phyloP scores from a whole-genome alignment of 345 rosid genomes.

The Psidium friedrichsthalianum region DNA sequence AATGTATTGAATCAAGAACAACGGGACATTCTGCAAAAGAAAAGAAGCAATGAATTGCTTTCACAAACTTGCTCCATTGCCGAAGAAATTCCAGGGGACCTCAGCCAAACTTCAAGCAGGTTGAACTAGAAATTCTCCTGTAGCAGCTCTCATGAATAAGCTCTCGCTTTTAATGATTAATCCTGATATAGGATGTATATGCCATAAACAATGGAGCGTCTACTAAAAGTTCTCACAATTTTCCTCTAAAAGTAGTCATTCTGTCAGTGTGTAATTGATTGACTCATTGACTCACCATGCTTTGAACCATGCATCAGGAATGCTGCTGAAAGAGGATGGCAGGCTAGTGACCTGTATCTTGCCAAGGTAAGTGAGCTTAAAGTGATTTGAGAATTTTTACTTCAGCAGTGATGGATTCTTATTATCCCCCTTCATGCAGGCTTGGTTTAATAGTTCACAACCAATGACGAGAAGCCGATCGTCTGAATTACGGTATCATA shows the following conservation, averaged over 20 bases:
- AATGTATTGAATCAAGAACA: slow-evolving; percentile 30
- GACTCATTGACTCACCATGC: background rate
- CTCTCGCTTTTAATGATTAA: background rate
- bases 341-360: slow-evolving; percentile 36
- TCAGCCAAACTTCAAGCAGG: slow-evolving; percentile 34
- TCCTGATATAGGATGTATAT: background rate
- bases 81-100: slow-evolving; percentile 21
- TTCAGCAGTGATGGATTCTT: slow-evolving; percentile 1
- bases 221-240: background rate
- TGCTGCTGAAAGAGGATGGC: slow-evolving; percentile 31
- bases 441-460: slow-evolving; percentile 69
- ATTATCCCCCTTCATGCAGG: slow-evolving; percentile 20
- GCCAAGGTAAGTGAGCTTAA: slow-evolving; percentile 39
- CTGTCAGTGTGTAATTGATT: background rate
- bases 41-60: slow-evolving; percentile 28
- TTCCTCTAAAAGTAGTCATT: background rate
- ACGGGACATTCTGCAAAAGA: slow-evolving; percentile 22
- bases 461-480: slow-evolving; percentile 78
- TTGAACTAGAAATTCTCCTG: slow-evolving; percentile 2
- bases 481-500: slow-evolving; percentile 49
- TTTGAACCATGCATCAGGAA: slow-evolving; percentile 14
- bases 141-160: background rate
- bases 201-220: background rate
- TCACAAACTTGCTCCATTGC: slow-evolving; percentile 11
- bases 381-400: background rate